Evolutionary conservation across 768 basidiomycete genomes (phyloP).

Genomic region (Hygrocybe punicea): DNA sequence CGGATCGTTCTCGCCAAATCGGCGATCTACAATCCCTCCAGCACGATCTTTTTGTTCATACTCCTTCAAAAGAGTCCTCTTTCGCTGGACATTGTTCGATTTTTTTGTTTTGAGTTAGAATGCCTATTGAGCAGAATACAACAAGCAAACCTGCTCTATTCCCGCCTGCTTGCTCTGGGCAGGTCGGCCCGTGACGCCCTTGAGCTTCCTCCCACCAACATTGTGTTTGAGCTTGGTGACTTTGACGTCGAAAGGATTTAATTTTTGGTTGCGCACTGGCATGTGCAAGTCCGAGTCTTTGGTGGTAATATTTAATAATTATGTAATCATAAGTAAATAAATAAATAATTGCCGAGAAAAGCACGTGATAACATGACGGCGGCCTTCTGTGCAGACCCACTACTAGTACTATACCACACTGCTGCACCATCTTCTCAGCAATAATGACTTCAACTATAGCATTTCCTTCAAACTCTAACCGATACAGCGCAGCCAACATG

Average conservation of each 20-base stretch:
- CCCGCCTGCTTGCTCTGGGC: slow-evolving; percentile 88
- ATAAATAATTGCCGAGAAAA: neutral
- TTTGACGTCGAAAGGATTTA: slow-evolving; percentile 94
- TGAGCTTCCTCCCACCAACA: slow-evolving; percentile 83
- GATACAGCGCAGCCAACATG: slow-evolving; percentile 17
- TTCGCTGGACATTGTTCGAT: slow-evolving; percentile 63
- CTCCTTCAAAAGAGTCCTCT: slow-evolving; percentile 85
- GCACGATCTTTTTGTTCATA: slow-evolving; percentile 75
- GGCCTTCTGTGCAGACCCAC: too few relatives aligned
- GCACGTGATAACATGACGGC: neutral
- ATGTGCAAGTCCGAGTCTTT: too few relatives aligned
- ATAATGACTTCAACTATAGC: slow-evolving; percentile 4
- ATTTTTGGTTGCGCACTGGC: slow-evolving; percentile 73
- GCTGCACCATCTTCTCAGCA: neutral
- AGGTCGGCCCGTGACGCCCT: slow-evolving; percentile 78
- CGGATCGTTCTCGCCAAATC: slow-evolving; percentile 95
- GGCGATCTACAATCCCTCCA: slow-evolving; percentile 87
- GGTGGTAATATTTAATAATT: too few relatives aligned
- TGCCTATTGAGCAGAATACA: neutral
- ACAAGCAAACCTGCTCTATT: slow-evolving; percentile 69
- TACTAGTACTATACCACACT: too few relatives aligned
- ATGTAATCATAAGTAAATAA: too few relatives aligned
- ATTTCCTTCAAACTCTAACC: slow-evolving; percentile 1
- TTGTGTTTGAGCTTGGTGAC: slow-evolving; percentile 91
- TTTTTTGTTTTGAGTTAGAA: slow-evolving; percentile 6